Evolutionary conservation across 108 stramenopile species (phyloP), one percentile per base, ranked within the genome.

Genomic region (Schizochytrium sp.): DNA sequence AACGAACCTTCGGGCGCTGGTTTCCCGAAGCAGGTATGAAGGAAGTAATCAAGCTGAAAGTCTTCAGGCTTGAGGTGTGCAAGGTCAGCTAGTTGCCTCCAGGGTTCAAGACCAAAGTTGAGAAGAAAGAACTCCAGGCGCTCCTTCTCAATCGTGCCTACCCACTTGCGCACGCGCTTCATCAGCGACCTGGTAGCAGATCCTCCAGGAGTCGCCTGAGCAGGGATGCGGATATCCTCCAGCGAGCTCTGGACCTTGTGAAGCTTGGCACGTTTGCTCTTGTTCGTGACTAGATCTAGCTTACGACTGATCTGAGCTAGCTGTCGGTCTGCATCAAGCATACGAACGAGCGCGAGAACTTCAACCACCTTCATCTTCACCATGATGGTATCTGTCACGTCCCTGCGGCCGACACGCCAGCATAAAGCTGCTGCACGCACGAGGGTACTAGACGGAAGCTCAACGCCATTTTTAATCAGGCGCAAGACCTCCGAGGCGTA

Each of bases 161-260:
- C 76, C 76, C 76, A 83, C 76, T 55, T 49, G 50, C 76, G 47
- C 76, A 83, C 76, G 50, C 76, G 47, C 53, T 83, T 83, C 76
- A 83, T 83, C 50, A 83, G 28, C 53, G 76, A 49, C 38, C 45
- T n/a, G 2, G 76, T 38, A 10, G 76, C 76, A 0, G 76, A 83
- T 8, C 12, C 64, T 44, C 28, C 28, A 38, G 40, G 7, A 8
- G 28, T 38, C 64, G 64, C 28, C 10, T 69, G 8, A 38, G 7
- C 12, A 44, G 12, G 3, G 15, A 69, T 69, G 28, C 64, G 64
- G 10, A 69, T 44, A 69, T 69, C 44, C 64, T 69, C 64, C 12
- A 69, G 64, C 64, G 40, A 38, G 28, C 44, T 7, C 42, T 44
- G 64, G 3, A 38, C 42, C 28, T 69, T 38, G 2, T 7, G 7